phyloP scores from a whole-genome alignment of 2,329 filamentous ascomycete species.

The Sordariomycetes sp. region DNA sequence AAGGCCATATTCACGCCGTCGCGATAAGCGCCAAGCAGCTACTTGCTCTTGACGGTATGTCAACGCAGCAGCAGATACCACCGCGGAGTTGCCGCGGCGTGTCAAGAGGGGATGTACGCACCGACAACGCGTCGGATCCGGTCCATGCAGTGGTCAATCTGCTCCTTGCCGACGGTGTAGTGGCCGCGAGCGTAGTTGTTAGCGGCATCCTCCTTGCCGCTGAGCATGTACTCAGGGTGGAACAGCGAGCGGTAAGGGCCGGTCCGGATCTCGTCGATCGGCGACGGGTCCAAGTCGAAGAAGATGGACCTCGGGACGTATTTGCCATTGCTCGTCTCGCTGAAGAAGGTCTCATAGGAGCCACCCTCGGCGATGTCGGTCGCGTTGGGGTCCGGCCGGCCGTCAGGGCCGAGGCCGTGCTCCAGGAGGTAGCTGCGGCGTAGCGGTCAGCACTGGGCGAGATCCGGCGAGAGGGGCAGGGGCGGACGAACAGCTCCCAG shows the following conservation, averaged over 20 bases:
- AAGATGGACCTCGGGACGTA: constrained; percentile 61
- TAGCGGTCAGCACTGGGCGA: background rate
- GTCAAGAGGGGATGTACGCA: constrained; percentile 20
- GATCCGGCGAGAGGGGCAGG: background rate
- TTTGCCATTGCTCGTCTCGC: constrained; percentile 58
- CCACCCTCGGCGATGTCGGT: constrained; percentile 47
- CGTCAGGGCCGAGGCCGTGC: constrained; percentile 54
- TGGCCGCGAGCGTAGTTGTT: constrained; percentile 69
- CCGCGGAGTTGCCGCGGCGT: background rate
- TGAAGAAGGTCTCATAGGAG: constrained; percentile 63
- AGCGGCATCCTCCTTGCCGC: constrained; percentile 64
- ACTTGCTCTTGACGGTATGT: background rate
- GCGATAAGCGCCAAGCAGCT: too few species aligned
- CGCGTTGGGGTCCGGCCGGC: constrained; percentile 46
- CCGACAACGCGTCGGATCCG: constrained; percentile 56
- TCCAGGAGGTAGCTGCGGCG: constrained; percentile 52
- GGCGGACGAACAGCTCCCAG: constrained; percentile 56
- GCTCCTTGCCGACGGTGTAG: constrained; percentile 67
- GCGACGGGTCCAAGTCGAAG: constrained; percentile 59
- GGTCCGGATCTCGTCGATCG: constrained; percentile 62
- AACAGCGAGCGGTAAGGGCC: constrained; percentile 55
- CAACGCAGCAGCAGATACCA: background rate
- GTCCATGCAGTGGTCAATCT: constrained; percentile 58
- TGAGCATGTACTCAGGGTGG: constrained; percentile 60
- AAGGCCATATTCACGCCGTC: too few species aligned